Evolutionary conservation across 192 early-diverging fungal genomes (phyloP).

Genomic region (Blastocladiella britannica): DNA sequence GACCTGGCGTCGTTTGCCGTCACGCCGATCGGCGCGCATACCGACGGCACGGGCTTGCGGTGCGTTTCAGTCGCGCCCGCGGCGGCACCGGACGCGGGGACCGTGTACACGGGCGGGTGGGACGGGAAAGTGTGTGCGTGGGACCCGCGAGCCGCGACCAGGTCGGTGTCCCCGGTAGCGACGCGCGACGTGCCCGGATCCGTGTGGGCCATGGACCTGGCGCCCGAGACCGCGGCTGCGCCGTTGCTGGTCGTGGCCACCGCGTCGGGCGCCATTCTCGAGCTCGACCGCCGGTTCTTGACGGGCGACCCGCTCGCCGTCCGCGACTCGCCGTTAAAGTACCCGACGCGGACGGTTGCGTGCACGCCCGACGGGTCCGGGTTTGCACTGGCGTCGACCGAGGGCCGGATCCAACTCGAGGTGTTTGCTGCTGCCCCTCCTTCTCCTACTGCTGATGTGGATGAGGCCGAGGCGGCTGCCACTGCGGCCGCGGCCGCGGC

Average conservation of each 20-base stretch:
- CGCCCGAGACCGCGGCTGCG: conserved; percentile 28
- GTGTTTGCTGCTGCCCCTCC: conserved; percentile 55
- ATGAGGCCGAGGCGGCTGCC: conserved; percentile 79
- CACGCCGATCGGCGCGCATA: too few species aligned
- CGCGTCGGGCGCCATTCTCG: conserved; percentile 47
- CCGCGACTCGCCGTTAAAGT: conserved; percentile 64
- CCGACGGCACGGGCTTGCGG: too few species aligned
- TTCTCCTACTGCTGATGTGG: too few species aligned
- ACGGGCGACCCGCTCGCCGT: conserved; percentile 41
- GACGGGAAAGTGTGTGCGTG: conserved; percentile 64
- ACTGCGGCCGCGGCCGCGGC: conserved; percentile 35
- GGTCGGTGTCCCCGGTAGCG: conserved; percentile 5
- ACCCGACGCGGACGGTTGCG: conserved; percentile 62
- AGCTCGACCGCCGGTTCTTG: conserved; percentile 77
- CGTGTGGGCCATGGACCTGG: conserved; percentile 65
- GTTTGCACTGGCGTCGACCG: conserved; percentile 76
- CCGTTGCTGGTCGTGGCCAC: conserved; percentile 50
- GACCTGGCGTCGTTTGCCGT: too few species aligned
- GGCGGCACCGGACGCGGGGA: conserved; percentile 26
- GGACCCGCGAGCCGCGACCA: conserved; percentile 36
- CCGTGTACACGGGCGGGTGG: conserved; percentile 76
- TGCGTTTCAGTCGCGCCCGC: too few species aligned
- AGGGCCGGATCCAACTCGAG: conserved; percentile 86
- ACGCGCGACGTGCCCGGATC: conserved; percentile 9
- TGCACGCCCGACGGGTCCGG: conserved; percentile 78